phyloP scores from a whole-genome alignment of 2,329 filamentous ascomycete genomes.

The Sporothrix brunneoviolacea region DNA sequence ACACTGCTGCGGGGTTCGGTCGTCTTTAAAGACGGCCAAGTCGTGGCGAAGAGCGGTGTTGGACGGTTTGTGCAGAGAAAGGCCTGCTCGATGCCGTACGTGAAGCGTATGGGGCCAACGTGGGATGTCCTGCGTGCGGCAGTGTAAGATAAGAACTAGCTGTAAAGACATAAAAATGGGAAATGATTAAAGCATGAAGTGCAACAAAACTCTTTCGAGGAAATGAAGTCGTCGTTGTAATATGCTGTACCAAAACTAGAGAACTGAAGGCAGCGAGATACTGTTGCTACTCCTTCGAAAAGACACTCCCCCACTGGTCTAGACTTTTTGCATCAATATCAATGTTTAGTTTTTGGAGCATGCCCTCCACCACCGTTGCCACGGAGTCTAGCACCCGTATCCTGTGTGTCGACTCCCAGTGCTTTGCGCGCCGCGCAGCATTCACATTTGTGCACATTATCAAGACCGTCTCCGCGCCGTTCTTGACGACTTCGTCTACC shows the following conservation, averaged over 20 bases:
- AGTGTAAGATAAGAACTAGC: too few relatives aligned
- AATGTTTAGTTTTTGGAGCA: conserved; percentile 21
- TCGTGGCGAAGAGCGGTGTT: conserved; percentile 40
- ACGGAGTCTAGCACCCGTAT: conserved; percentile 34
- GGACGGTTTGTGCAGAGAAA: conserved; percentile 41
- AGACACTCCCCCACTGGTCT: neutral
- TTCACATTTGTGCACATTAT: conserved; percentile 39
- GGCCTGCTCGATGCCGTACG: conserved; percentile 12
- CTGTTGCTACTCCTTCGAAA: too few relatives aligned
- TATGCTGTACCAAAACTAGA: too few relatives aligned
- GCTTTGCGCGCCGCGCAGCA: conserved; percentile 30
- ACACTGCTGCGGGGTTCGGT: conserved; percentile 51
- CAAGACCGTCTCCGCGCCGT: conserved; percentile 26
- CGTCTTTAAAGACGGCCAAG: conserved; percentile 46
- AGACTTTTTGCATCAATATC: neutral
- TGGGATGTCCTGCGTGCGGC: conserved; percentile 13
- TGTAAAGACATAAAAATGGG: neutral
- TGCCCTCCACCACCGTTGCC: conserved; percentile 35
- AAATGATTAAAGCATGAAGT: neutral
- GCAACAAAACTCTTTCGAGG: neutral
- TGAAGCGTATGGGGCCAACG: neutral
- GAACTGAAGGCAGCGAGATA: too few relatives aligned
- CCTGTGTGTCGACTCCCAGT: conserved; percentile 31
- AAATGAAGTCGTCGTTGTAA: too few relatives aligned
- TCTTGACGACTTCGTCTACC: conserved; percentile 23